phyloP scores from a whole-genome alignment of 1,284 basidiomycete genomes.

The Microbotryomycetes sp. region DNA sequence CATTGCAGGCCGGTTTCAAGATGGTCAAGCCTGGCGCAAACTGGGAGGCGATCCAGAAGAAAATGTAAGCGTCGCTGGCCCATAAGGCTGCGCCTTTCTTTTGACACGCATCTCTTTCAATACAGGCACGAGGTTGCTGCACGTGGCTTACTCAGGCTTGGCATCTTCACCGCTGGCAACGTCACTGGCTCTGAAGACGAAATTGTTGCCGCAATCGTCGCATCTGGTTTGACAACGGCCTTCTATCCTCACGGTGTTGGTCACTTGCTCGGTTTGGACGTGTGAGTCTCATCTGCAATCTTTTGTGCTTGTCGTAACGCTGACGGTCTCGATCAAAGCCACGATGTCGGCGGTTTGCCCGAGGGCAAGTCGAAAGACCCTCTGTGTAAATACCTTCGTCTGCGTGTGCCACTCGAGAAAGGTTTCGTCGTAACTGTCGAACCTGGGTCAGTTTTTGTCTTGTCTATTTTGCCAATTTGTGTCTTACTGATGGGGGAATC shows the following conservation, averaged over 20 bases:
- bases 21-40: constrained; percentile 63
- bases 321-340: not conserved
- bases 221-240: constrained; percentile 64
- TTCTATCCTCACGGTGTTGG: constrained; percentile 85
- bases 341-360: constrained; percentile 28
- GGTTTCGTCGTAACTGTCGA: constrained; percentile 58
- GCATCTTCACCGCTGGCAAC: constrained; percentile 54
- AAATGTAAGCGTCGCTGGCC: constrained; percentile 44
- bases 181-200: constrained; percentile 51
- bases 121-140: constrained; percentile 60
- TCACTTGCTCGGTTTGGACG: constrained; percentile 79
- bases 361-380: constrained; percentile 42
- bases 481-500: constrained; percentile 37
- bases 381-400: constrained; percentile 68
- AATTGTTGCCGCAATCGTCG: constrained; percentile 49
- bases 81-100: not conserved
- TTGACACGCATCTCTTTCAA: not conserved
- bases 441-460: constrained; percentile 77
- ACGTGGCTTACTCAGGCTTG: constrained; percentile 68
- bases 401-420: constrained; percentile 59
- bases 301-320: not conserved
- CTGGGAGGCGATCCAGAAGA: constrained; percentile 76
- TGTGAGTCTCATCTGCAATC: constrained; percentile 44
- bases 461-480: not conserved
- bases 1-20: constrained; percentile 57